Evolutionary conservation across 495 filamentous ascomycete genomes (phyloP), one percentile per base, ranked within the genome.

Genomic region (Aspergillus bertholletiae): DNA sequence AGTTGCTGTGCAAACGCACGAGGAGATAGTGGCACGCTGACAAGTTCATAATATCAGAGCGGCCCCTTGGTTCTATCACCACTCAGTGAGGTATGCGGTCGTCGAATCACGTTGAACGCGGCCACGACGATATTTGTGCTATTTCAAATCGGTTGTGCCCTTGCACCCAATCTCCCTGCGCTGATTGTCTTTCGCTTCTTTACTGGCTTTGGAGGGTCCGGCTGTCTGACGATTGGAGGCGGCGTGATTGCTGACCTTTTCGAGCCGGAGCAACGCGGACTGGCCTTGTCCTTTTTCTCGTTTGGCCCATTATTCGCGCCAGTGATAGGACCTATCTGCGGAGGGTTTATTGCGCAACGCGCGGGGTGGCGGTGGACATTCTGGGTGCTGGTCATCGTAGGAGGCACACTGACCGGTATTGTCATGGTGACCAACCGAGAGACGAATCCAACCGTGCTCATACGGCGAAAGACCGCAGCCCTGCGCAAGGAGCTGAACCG

Each of bases 91-190:
- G 64, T 76, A 43, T 76, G 74, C 54, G 74, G 74, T 18, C 67
- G 74, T 7, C 53, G 70, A 5, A 58, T 69, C 32, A 48, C 76
- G 1, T 65, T 72, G 43, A 67, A 71, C 52, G 52, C 46, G 54
- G 65, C 67, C 44, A 75, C 77, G 51, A 51, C 65, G 43, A 66
- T 78, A 28, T 77, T 80, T 46, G 61, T 77, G 7, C 53, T 80
- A 7, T 88, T 83, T 78, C 83, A 85, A 53, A 85, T 90, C 24
- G 86, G 86, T 1, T 88, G 86, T 58, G 87, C 87, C 4, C 67
- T 89, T 9, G 74, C 86, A 0, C 83, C 83, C 0, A 83, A 78
- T 41, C 73, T 89, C 26, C 55, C 57, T 4, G 58, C 71, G 1
- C 69, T 89, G 15, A 84, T 89, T 21, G 75, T 84, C 7, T 88